Evolutionary conservation across 371 early-diverging fungal species (phyloP).

Genomic region (Dichotomocladium elegans): DNA sequence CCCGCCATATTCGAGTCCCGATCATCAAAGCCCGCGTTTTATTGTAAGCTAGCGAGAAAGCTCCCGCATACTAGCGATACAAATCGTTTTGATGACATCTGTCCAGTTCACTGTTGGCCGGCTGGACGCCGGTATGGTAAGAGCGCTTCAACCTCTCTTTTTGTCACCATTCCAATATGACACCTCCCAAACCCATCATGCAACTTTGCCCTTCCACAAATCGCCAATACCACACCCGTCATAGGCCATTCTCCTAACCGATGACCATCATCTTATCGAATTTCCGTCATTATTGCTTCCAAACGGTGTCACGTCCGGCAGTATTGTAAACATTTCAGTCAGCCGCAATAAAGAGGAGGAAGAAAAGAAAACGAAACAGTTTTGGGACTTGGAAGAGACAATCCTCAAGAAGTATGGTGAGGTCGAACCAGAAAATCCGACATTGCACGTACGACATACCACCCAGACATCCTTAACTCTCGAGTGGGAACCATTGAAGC

Average conservation of each 20-base stretch:
- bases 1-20: no score
- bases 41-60: no score
- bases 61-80: no score
- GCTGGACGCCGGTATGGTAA: constrained; percentile 86
- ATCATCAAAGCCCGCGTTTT: no score
- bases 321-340: constrained; percentile 91
- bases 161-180: no score
- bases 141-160: neutral
- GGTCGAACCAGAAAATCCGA: constrained; percentile 74
- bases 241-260: constrained; percentile 87
- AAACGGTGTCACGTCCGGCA: constrained; percentile 87
- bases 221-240: neutral
- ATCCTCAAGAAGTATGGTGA: constrained; percentile 80
- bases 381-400: constrained; percentile 80
- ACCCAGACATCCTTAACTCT: constrained; percentile 90
- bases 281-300: constrained; percentile 96
- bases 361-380: constrained; percentile 72
- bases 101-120: constrained; percentile 89
- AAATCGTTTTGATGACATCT: no score
- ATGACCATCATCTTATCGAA: constrained; percentile 96
- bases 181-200: no score
- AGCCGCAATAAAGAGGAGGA: constrained; percentile 85
- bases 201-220: no score
- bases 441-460: constrained; percentile 66
- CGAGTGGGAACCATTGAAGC: constrained; percentile 83